Evolutionary conservation across 768 basidiomycete species (phyloP), one percentile per base, ranked within the genome.

Genomic region (Termitomyces sp.): DNA sequence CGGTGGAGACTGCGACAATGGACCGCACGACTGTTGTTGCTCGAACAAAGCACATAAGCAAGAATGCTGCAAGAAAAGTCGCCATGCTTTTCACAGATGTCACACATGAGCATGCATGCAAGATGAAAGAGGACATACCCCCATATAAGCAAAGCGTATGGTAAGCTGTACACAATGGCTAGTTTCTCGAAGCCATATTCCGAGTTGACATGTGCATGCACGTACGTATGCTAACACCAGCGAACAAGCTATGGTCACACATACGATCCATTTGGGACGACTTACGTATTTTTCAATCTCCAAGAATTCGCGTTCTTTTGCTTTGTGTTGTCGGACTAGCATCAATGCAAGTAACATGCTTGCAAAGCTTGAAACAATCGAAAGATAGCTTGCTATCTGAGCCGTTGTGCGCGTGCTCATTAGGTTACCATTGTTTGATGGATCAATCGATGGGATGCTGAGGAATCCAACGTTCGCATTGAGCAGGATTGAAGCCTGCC

Each of bases 381-480:
- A 84, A 35, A 75, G 60, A 58, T 81, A 83, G 52, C 72, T 74
- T 13, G 78, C 67, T 30, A 78, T 73, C 50, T 81, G 76, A 2
- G 71, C 71, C 0, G 67, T 55, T 3, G 65, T 68, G n/a, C 72
- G 63, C 23, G 35, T 35, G 16, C 13, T 58, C 33, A 40, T 57
- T 5, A 64, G 60, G 7, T 50, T 43, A 6, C 57, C 54, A 48
- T 60, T 75, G 13, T 77, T 72, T 16, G 74, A 72, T 20, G 73
- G 70, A 54, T 63, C 76, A 13, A 78, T 74, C 18, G 75, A 72
- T 33, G 75, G 72, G 40, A 84, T 79, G 0, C 79, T 75, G 6
- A 84, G 71, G 56, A 84, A 82, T 0, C 73, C 76, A 1, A 83
- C 75, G 41, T 82, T 81, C 10, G 77, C 78, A n/a, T 74, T 77